phyloP scores from a whole-genome alignment of 106 monocot genomes.

The Phalaenopsis equestris region DNA sequence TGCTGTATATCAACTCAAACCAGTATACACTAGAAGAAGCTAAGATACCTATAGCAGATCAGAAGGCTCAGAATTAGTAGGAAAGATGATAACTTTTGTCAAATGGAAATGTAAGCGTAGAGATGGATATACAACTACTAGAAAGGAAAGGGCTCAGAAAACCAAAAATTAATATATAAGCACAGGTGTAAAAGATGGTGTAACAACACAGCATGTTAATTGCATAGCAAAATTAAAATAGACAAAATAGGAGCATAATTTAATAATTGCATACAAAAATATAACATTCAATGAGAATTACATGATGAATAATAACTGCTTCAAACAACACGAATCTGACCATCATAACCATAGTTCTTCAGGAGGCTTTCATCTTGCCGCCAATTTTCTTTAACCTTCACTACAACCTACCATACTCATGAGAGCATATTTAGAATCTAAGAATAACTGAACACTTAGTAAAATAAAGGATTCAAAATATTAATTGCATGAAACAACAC shows the following conservation, averaged over 20 bases:
- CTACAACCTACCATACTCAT: slow-evolving; percentile 49
- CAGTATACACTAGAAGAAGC: background rate
- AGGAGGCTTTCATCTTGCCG: slow-evolving; percentile 78
- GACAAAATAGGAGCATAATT: background rate
- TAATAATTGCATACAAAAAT: background rate
- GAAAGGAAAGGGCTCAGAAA: background rate
- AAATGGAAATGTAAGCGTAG: background rate
- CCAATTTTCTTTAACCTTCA: slow-evolving; percentile 92
- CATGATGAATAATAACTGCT: background rate
- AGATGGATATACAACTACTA: background rate
- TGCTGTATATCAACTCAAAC: background rate
- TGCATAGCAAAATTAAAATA: background rate
- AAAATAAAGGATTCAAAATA: background rate
- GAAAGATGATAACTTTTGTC: background rate
- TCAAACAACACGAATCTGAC: slow-evolving; percentile 57
- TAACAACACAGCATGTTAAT: background rate
- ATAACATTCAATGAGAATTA: background rate
- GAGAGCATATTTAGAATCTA: background rate
- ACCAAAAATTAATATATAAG: background rate
- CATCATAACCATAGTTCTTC: slow-evolving; percentile 77
- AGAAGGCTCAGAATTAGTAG: background rate
- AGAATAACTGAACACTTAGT: background rate
- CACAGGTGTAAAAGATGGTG: background rate
- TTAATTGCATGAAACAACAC: background rate
- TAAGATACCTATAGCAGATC: background rate